Evolutionary conservation across 2,329 filamentous ascomycete genomes (phyloP).

Genomic region (Cladophialophora bantiana): DNA sequence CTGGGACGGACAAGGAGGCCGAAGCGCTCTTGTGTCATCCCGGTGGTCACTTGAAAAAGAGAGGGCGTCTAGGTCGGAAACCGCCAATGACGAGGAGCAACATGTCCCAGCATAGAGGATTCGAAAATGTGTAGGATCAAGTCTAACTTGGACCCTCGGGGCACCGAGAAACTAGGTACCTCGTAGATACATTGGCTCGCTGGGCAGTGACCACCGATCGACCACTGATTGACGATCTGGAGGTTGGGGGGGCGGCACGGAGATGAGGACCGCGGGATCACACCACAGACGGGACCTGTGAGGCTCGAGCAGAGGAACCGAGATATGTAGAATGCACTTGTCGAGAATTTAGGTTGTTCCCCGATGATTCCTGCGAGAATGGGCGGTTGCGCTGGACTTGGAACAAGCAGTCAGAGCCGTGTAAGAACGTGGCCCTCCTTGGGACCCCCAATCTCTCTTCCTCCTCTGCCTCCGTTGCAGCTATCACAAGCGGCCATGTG

Average conservation of each 20-base stretch:
- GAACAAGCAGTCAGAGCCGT: not conserved
- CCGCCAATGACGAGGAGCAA: too few relatives aligned
- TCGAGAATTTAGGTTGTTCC: slow-evolving; percentile 1
- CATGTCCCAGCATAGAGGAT: too few relatives aligned
- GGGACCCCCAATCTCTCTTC: not conserved
- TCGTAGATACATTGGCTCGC: too few relatives aligned
- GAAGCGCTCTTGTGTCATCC: too few relatives aligned
- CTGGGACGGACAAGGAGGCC: too few relatives aligned
- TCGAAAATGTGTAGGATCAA: too few relatives aligned
- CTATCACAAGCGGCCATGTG: slow-evolving; percentile 1
- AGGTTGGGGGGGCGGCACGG: not conserved
- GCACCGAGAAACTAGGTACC: too few relatives aligned
- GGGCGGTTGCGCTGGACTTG: not conserved
- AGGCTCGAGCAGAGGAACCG: not conserved
- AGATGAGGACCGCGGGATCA: not conserved
- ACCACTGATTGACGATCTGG: not conserved
- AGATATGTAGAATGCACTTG: not conserved
- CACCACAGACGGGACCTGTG: too few relatives aligned
- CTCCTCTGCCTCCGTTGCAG: not conserved
- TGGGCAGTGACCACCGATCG: too few relatives aligned
- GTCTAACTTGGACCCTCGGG: too few relatives aligned
- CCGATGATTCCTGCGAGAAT: not conserved
- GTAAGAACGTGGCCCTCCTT: not conserved
- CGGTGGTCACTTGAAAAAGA: too few relatives aligned
- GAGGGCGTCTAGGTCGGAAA: too few relatives aligned